phyloP scores from a whole-genome alignment of 768 basidiomycete species.

The Trametes cinnabarina region DNA sequence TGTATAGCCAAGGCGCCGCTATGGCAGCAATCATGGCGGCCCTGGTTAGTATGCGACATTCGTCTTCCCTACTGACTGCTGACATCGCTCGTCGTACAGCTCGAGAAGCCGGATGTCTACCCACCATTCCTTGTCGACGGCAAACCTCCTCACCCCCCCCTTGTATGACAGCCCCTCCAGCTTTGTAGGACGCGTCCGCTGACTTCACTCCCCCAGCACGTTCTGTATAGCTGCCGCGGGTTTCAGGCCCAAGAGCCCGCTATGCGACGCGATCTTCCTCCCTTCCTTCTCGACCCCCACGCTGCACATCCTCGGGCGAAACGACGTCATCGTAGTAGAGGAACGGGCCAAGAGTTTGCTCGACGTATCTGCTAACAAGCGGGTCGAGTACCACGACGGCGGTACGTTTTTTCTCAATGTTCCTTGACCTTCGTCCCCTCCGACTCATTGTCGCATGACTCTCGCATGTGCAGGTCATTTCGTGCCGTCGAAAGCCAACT shows the following conservation, averaged over 20 bases:
- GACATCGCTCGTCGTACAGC: conserved; percentile 30
- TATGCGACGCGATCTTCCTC: conserved; percentile 49
- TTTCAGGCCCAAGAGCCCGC: conserved; percentile 50
- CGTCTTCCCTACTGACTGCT: too few species aligned
- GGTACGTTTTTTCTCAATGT: conserved; percentile 47
- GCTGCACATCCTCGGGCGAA: conserved; percentile 74
- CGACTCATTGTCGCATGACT: too few species aligned
- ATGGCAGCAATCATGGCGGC: conserved; percentile 71
- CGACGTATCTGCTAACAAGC: conserved; percentile 49
- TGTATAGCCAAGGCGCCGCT: conserved; percentile 68
- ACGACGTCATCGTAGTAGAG: conserved; percentile 69
- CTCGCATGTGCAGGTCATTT: conserved; percentile 82
- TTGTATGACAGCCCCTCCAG: conserved; percentile 44
- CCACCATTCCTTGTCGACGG: conserved; percentile 64
- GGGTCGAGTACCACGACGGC: conserved; percentile 77
- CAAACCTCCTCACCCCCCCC: conserved; percentile 66
- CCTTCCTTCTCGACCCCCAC: conserved; percentile 65
- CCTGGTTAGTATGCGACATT: conserved; percentile 45
- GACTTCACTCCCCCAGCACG: conserved; percentile 39
- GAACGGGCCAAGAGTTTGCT: conserved; percentile 64
- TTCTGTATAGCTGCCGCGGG: conserved; percentile 80
- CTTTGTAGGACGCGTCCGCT: too few species aligned
- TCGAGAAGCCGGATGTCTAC: conserved; percentile 51
- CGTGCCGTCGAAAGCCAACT: conserved; percentile 72
- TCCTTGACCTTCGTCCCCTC: neutral